Base-by-base conservation (phyloP, 2,329 filamentous ascomycete species). In the Alternaria triticina region DNA sequence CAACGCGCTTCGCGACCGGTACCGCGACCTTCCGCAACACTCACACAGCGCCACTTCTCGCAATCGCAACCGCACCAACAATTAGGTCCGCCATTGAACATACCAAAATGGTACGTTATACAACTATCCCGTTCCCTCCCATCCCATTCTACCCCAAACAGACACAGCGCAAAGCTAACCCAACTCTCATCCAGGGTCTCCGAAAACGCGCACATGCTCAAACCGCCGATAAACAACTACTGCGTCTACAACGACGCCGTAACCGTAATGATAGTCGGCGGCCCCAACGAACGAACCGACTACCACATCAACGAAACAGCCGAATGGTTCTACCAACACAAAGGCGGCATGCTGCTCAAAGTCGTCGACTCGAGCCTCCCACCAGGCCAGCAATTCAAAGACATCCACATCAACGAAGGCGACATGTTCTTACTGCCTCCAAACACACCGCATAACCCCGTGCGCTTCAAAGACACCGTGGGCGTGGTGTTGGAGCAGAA, bases 311-410 rank as follows among this genome's bases (percentile, higher is more conserved):
- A 98, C 86, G 85, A 89, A 74, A 98, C 95, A 0, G 90, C 96
- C 12, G 96, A 98, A 81, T 98, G 94, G 90, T 99, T 98, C 88
- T 98, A 96, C 86, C 95, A 98, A 82, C 89, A 97, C 87, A 90
- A 90, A 74, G 96, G 96, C 70, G 90, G 91, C 70, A 97, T 98
- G 95, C 86, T 96, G 61, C 90, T 99, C 71, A 97, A 96, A 79
- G 91, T 96, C 15, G 92, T 97, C 67, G 93, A 97, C 76, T 7
- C 50, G 4, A 59, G 63, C 1, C 55, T 54, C 5, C 67, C 68
- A 1, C n/a, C 63, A 8, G 81, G 81, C 6, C 62, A 83, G 74
- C 63, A 83, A 51, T 97, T 97, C 82, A 87, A 89, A 69, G 95
- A 98, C 81, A 88, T 98, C 68, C 86, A 94, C 76, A 97, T 98